Evolutionary conservation across 2,329 filamentous ascomycete genomes (phyloP), one percentile per base, ranked within the genome.

Genomic region (Teratosphaeria destructans): DNA sequence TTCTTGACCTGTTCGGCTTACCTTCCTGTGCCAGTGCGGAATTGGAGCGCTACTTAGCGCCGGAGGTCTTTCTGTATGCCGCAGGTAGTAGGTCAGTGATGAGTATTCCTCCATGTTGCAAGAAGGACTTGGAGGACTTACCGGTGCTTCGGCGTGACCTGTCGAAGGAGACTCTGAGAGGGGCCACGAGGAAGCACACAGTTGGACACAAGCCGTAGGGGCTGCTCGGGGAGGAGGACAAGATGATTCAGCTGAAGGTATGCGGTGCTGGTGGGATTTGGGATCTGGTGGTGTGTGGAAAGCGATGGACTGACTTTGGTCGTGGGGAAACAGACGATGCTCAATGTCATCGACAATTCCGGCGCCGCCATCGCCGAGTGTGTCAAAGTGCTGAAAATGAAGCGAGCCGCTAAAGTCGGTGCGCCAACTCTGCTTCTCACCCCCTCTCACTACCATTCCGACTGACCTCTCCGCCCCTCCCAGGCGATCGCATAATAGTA

Each of bases 321-420:
- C 5, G 4, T 23, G 29, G 26, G 16, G 8, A 32, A 8, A 16
- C 56, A 96, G 94, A 89, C 92, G 74, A 90, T 99, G 85, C 84
- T 99, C 70, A 96, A 94, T 79, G 97, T 94, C 86, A 97, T 99
- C 85, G 94, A 99, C 87, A 99, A 96, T 81, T 97, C 94, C 66
- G 94, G 94, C 74, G 94, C 94, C 68, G 92, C 94, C 70, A 82
- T 99, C 67, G 94, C 97, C 78, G 94, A 99, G 80, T 99, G 94
- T 79, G 89, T 88, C 74, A 88, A 93, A 74, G 88, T 97, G 64
- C 81, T 99, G 70, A 90, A 90, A 72, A 94, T 93, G 79, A 95
- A 96, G 79, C 81, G 85, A 67, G 85, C 87, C 70, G 94, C 93
- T 61, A 87, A 86, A 71, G 92, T 99, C 71, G 94, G 92, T 96